Evolutionary conservation across 164 flowering plant genomes (phyloP).

Genomic region (Pachysandra terminalis): DNA sequence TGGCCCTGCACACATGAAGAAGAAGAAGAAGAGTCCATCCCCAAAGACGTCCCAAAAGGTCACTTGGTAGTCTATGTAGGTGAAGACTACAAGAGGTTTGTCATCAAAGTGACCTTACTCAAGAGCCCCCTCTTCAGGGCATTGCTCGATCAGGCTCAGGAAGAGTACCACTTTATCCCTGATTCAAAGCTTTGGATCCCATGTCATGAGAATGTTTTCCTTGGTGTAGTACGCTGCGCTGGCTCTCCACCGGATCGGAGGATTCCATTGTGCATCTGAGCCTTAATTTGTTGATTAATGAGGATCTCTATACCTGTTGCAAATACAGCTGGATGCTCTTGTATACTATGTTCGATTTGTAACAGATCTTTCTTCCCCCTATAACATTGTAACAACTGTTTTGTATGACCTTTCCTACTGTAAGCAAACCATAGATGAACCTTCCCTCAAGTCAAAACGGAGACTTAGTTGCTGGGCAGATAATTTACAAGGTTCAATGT

Average conservation of each 20-base stretch:
- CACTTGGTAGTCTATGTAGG: constrained; percentile 90
- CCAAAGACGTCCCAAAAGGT: constrained; percentile 86
- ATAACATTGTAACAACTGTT: too few species aligned
- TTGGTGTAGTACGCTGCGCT: constrained; percentile 52
- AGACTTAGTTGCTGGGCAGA: too few species aligned
- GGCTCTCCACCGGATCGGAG: constrained; percentile 25
- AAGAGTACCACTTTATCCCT: constrained; percentile 57
- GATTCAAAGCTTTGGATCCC: constrained; percentile 72
- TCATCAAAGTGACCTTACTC: constrained; percentile 61
- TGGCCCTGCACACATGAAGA: constrained; percentile 35
- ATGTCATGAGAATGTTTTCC: constrained; percentile 67
- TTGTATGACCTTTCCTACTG: too few species aligned
- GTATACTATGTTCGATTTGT: too few species aligned
- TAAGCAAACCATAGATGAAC: too few species aligned
- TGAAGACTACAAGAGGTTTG: constrained; percentile 54
- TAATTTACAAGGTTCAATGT: too few species aligned
- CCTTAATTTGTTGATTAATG: too few species aligned
- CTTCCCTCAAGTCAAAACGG: too few species aligned
- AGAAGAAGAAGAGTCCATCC: constrained; percentile 32
- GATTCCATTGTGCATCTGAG: constrained; percentile 30
- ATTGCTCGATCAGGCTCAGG: constrained; percentile 73
- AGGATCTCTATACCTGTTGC: too few species aligned
- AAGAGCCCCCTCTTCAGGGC: constrained; percentile 71
- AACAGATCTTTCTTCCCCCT: too few species aligned
- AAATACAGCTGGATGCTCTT: too few species aligned